Evolutionary conservation across 2,329 filamentous ascomycete genomes (phyloP).

Genomic region (Penicillium oxalicum): DNA sequence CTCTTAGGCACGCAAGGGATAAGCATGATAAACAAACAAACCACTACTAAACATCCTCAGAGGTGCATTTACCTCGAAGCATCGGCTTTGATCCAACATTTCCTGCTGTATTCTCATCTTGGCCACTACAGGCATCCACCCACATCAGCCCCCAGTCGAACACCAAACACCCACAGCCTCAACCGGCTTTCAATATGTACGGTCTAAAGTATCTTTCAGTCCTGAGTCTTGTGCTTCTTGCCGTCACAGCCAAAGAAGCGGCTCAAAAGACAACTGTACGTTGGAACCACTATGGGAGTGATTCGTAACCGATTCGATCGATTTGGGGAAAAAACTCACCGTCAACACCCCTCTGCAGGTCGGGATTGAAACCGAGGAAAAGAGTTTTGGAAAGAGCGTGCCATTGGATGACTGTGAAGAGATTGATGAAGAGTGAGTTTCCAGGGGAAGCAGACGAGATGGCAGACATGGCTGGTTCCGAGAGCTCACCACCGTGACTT

Average conservation of each 20-base stretch:
- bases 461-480: neutral
- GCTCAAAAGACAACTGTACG: conserved; percentile 12
- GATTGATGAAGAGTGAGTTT: conserved; percentile 20
- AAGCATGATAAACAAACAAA: no score
- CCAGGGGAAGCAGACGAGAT: neutral
- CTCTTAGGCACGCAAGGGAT: no score
- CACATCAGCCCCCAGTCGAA: no score
- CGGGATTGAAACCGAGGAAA: conserved; percentile 16
- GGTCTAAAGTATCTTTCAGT: conserved; percentile 17
- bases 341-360: conserved; percentile 6
- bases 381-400: conserved; percentile 17
- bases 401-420: conserved; percentile 18
- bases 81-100: no score
- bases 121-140: no score
- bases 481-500: no score
- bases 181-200: conserved; percentile 12
- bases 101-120: no score
- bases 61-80: no score
- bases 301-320: no score
- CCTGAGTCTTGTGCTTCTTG: conserved; percentile 19
- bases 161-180: no score
- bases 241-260: conserved; percentile 13
- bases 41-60: no score
- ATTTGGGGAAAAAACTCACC: neutral
- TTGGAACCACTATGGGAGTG: neutral